Percentiles rank a stretch among this genome's conserved stretches.
Evolutionary conservation across 1,284 basidiomycete genomes (phyloP).

Genomic region (Moesziomyces globuligerus): DNA sequence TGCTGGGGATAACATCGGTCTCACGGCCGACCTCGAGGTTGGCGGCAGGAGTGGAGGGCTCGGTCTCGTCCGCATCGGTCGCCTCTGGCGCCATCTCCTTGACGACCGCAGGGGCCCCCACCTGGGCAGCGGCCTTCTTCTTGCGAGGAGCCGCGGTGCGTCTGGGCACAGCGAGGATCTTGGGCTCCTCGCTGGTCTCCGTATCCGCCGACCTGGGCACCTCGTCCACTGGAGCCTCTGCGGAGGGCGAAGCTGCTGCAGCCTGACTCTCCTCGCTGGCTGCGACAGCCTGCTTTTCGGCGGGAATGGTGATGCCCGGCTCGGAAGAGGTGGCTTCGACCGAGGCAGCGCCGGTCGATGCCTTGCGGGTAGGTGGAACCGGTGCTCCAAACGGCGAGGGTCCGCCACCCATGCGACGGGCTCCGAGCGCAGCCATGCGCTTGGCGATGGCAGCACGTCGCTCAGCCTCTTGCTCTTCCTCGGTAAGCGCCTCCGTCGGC

Average conservation of each 20-base stretch:
- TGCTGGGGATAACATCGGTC: too few relatives aligned
- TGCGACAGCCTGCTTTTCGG: slow-evolving; percentile 8
- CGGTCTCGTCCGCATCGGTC: slow-evolving; percentile 9
- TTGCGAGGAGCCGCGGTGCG: slow-evolving; percentile 55
- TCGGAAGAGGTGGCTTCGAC: slow-evolving; percentile 32
- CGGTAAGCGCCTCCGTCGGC: slow-evolving; percentile 27
- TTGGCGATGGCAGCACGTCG: slow-evolving; percentile 58
- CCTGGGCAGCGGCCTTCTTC: slow-evolving; percentile 35
- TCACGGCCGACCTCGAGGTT: neutral
- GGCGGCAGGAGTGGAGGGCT: neutral
- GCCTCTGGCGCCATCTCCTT: slow-evolving; percentile 2
- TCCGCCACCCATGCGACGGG: slow-evolving; percentile 56
- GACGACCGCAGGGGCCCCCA: slow-evolving; percentile 11
- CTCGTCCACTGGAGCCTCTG: neutral
- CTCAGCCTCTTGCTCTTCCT: slow-evolving; percentile 56
- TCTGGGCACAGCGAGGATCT: slow-evolving; percentile 55
- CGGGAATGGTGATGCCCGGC: slow-evolving; percentile 34
- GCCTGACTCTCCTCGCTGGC: slow-evolving; percentile 6
- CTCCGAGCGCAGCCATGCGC: slow-evolving; percentile 64
- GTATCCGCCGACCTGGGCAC: slow-evolving; percentile 5
- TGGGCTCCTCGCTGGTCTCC: slow-evolving; percentile 28
- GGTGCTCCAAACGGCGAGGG: slow-evolving; percentile 40
- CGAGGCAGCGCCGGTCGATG: slow-evolving; percentile 19
- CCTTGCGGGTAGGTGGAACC: slow-evolving; percentile 21
- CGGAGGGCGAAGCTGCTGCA: slow-evolving; percentile 1